Evolutionary conservation across 805 yeast genomes (phyloP).

Genomic region (Starmerella floricola): DNA sequence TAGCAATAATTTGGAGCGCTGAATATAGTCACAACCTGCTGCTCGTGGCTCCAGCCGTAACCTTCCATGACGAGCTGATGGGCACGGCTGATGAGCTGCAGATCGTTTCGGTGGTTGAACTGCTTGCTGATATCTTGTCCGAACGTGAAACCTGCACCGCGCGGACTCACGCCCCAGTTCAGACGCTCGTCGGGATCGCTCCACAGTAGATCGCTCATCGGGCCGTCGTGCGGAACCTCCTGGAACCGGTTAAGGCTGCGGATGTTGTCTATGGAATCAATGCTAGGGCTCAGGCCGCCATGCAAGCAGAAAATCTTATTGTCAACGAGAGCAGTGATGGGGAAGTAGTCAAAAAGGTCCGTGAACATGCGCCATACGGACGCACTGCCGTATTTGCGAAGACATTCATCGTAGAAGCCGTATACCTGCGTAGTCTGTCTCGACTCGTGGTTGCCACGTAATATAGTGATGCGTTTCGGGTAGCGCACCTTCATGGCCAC

Average conservation of each 20-base stretch:
- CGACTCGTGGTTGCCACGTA: conserved; percentile 92
- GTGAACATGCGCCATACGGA: conserved; percentile 91
- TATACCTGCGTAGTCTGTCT: conserved; percentile 95
- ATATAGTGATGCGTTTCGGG: conserved; percentile 82
- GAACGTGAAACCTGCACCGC: conserved; percentile 99
- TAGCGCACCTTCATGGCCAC: conserved; percentile 92
- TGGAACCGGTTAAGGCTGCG: conserved; percentile 86
- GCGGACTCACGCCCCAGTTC: conserved; percentile 96
- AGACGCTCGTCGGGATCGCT: conserved; percentile 96
- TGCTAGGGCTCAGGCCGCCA: conserved; percentile 96
- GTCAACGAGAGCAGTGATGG: conserved; percentile 89
- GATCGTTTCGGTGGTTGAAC: conserved; percentile 84
- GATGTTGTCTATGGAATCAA: conserved; percentile 88
- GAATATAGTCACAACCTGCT: conserved; percentile 84
- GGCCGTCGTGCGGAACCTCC: conserved; percentile 97
- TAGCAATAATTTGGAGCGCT: conserved; percentile 95
- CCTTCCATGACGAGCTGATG: conserved; percentile 98
- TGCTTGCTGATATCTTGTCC: conserved; percentile 95
- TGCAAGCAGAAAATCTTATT: conserved; percentile 86
- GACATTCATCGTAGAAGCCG: conserved; percentile 92
- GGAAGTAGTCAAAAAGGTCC: conserved; percentile 87
- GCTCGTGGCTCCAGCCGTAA: conserved; percentile 88
- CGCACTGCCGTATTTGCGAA: conserved; percentile 86
- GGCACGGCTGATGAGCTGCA: conserved; percentile 82
- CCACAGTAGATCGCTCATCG: conserved; percentile 95